Conservation (phyloP, 345 rosid species). For the Euphorbia tirucalli region DNA sequence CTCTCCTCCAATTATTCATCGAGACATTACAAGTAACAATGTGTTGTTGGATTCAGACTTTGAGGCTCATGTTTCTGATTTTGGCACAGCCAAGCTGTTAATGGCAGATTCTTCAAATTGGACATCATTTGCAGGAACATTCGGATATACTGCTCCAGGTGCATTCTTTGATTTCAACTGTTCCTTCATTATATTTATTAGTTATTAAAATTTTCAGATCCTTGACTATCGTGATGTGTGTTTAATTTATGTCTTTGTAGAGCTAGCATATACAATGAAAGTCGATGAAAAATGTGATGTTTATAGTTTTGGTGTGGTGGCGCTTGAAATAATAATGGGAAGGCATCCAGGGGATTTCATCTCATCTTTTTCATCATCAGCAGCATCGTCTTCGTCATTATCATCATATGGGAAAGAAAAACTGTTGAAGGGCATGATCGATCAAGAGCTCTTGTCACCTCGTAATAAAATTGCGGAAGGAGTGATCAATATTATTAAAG, state of each 20-base stretch:
- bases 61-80: background rate
- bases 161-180: background rate
- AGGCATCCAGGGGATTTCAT: background rate
- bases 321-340: background rate
- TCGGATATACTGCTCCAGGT: conserved; percentile 4
- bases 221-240: background rate
- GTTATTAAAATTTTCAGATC: too few relatives aligned
- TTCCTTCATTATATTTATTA: too few relatives aligned
- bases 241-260: background rate
- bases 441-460: background rate
- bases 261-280: background rate
- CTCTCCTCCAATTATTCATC: background rate
- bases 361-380: background rate
- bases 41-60: background rate
- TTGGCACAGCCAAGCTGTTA: background rate
- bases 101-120: background rate
- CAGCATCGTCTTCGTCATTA: background rate
- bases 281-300: background rate
- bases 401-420: background rate
- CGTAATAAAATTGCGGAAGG: background rate
- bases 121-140: background rate
- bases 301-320: background rate
- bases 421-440: background rate
- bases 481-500: background rate
- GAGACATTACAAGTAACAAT: background rate